phyloP scores from a whole-genome alignment of 352 stramenopile genomes.

The Phytophthora citrophthora region DNA sequence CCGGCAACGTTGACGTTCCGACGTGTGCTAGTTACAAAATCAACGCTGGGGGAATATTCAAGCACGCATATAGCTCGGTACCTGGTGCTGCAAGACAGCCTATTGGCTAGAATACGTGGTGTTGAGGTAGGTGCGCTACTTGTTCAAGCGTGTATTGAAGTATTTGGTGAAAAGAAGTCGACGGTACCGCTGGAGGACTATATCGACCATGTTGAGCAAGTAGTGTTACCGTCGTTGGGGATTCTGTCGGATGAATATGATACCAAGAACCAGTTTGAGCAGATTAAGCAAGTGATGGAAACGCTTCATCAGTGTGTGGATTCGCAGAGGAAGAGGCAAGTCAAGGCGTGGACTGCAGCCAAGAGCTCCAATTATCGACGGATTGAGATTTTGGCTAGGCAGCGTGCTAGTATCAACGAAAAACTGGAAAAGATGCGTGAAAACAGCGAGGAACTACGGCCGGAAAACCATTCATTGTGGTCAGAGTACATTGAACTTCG shows the following conservation, averaged over 20 bases:
- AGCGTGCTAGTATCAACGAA: slow-evolving; percentile 64
- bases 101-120: slow-evolving; percentile 37
- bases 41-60: slow-evolving; percentile 67
- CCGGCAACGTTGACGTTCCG: slow-evolving; percentile 65
- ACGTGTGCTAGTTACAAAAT: slow-evolving; percentile 45
- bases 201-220: slow-evolving; percentile 57
- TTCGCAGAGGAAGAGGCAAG: slow-evolving; percentile 46
- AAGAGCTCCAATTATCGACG: slow-evolving; percentile 69
- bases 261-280: slow-evolving; percentile 36
- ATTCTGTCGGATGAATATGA: slow-evolving; percentile 10
- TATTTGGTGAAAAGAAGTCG: slow-evolving; percentile 46
- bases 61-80: slow-evolving; percentile 59
- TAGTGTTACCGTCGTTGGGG: slow-evolving; percentile 35
- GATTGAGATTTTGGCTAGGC: slow-evolving; percentile 69
- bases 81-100: slow-evolving; percentile 49
- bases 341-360: slow-evolving; percentile 58
- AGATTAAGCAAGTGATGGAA: slow-evolving; percentile 63
- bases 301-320: slow-evolving; percentile 55
- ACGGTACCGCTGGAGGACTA: slow-evolving; percentile 53
- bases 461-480: slow-evolving; percentile 57
- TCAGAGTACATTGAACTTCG: slow-evolving; percentile 78
- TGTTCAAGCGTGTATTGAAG: slow-evolving; percentile 60
- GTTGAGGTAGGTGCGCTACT: slow-evolving; percentile 57
- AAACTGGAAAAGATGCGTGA: slow-evolving; percentile 68
- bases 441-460: slow-evolving; percentile 41